Percentiles rank a stretch among this genome's conserved stretches.
Evolutionary conservation across 805 yeast species (phyloP).

Genomic region (Candida pini): DNA sequence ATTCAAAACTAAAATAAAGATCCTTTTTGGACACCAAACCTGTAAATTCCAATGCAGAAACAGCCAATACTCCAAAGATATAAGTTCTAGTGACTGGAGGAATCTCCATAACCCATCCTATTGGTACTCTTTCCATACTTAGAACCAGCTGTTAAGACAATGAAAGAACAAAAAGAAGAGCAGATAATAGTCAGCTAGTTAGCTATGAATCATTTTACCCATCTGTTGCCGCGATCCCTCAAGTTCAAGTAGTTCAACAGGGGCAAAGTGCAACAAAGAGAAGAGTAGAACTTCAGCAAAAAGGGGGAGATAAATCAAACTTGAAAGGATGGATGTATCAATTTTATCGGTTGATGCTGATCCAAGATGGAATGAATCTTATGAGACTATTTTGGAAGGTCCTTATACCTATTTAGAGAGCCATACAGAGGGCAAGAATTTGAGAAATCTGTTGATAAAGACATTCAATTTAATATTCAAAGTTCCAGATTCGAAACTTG

Average conservation of each 20-base stretch:
- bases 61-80: slow-evolving; percentile 27
- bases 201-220: no score
- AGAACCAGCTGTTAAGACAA: no score
- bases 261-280: no score
- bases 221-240: no score
- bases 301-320: no score
- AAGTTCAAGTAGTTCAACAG: no score
- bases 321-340: slow-evolving; percentile 4
- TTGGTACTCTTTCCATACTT: slow-evolving; percentile 31
- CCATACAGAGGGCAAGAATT: slow-evolving; percentile 49
- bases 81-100: slow-evolving; percentile 43
- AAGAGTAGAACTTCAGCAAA: no score
- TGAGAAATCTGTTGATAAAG: slow-evolving; percentile 42
- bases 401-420: slow-evolving; percentile 49
- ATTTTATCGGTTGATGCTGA: slow-evolving; percentile 1
- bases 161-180: no score
- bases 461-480: slow-evolving; percentile 49
- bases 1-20: slow-evolving; percentile 31
- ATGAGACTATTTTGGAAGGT: slow-evolving; percentile 26
- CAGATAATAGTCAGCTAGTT: no score
- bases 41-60: slow-evolving; percentile 29
- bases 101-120: slow-evolving; percentile 36
- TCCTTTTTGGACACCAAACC: slow-evolving; percentile 29
- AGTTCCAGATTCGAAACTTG: slow-evolving; percentile 35
- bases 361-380: slow-evolving; percentile 14